Base-by-base conservation (phyloP, 2,329 filamentous ascomycete genomes). In the Ophiostoma novo-ulmi region DNA sequence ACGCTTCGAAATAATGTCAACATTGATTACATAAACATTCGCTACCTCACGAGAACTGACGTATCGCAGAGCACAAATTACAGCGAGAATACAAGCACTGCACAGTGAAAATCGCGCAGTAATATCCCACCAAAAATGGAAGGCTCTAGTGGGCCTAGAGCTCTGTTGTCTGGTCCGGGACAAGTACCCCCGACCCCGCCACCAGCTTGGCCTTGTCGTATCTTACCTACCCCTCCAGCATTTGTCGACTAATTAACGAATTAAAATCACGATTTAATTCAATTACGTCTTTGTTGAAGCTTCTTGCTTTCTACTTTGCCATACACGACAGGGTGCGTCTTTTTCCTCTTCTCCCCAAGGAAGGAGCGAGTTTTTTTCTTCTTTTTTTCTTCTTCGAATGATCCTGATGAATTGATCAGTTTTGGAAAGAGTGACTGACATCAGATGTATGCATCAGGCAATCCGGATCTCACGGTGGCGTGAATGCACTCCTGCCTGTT, bases 161-260 rank as follows among this genome's bases (percentile, higher is more conserved):
- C 63, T 20, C 17, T 31, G 31, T 31, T 31, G 31, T 58, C 31
- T 26, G 35, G 63, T 22, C 63, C 63, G 63, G 63, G 63, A 65
- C 63, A 65, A 39, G 63, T 65, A 13, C 63, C 63, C 36, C 63
- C 63, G 63, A 65, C 63, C 63, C 63, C 63, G 36, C 63, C 63
- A 65, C 31, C 63, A 65, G 63, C 63, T 39, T 38, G 17, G 58
- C 31, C 14, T 31, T 31, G 35, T 64, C 35, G 61, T 35, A 39
- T 20, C 63, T 65, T 35, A 39, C 36, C 63, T 65, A 65, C 63
- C 63, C 63, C 63, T 65, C 63, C 63, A 41, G 63, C 4, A 17
- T 7, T 36, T 39, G 35, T 38, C 14, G n/a, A 7, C 35, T 39
- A 17, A 13, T 58, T 58, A 26, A 58, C 52, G 8, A 58, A 26